Evolutionary conservation across 2,329 filamentous ascomycete genomes (phyloP), one percentile per base, ranked within the genome.

Genomic region (Epichloe brachyelytri): DNA sequence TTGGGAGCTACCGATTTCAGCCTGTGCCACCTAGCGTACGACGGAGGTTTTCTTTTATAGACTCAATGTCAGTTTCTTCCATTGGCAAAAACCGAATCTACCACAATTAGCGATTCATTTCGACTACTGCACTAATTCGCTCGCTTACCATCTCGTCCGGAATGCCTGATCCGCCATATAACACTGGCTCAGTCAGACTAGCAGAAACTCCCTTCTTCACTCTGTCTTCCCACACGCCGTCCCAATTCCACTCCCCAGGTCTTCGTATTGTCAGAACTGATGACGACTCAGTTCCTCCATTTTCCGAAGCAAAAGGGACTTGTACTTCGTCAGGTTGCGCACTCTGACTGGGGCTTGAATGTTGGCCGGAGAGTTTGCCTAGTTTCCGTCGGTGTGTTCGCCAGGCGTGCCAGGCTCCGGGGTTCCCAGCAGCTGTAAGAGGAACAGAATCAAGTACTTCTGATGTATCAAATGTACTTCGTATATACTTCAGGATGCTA

Each of bases 211-310:
- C 85, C 65, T 85, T 86, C 66, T 80, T 83, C 1, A 95, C 90
- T 50, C 91, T 78, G 56, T 90, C 85, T 63, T 94, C 87, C 91
- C 91, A 98, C 0, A 97, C 91, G 0, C 91, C 90, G 61, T 95
- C 88, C 91, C 91, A 97, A 63, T 95, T 95, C 91, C 91, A 97
- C 60, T 95, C 85, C 6, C 85, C 86, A 0, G 88, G 88, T 33
- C 52, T 52, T 37, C 57, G 43, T 12, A 54, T 45, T 1, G 45
- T 48, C 43, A 40, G 39, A 26, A 54, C 58, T 1, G 56, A 20
- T 6, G 51, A 46, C 17, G 17, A 30, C 19, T 20, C 37, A 17
- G 40, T 39, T 10, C 8, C 33, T 37, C 4, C 22, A 17, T 49
- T 30, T 30, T 12, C 44, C 11, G 30, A 12, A 19, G 38, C 46